Evolutionary conservation across 345 rosid species (phyloP), one percentile per base, ranked within the genome.

Genomic region (Acer negundo): DNA sequence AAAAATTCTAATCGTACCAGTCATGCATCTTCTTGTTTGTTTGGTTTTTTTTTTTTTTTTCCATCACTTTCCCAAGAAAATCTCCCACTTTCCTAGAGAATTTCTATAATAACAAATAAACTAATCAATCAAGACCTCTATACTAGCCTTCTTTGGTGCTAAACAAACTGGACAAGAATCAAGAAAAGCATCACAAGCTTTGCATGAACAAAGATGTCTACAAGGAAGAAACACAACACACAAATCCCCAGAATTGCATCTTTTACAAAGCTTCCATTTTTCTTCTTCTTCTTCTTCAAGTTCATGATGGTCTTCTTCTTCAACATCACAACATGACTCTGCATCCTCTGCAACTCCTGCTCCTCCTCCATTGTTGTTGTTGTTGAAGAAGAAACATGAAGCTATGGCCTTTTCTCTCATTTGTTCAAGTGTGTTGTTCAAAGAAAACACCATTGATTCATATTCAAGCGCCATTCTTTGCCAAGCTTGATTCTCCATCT

Each of bases 201-300:
- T 82, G 81, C 99, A 95, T 35, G 95, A 81, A 82, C 95, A 91
- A 28, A 95, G 91, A 82, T 95, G 99, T 81, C 97, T 89, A 78
- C 99, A 95, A 68, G 99, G 99, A 78, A 95, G 86, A 81, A 95
- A 91, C 89, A 95, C 76, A 42, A 95, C 86, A 66, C 92, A 85
- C 85, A 95, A 81, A 71, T 19, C 78, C 62, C 80, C 79, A 82
- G 82, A 59, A 16, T 84, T 81, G 62, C 99, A 95, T 72, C 84
- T 77, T 82, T 31, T 83, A 77, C 99, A 95, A 47, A 81, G 38
- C 38, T 35, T 35, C 19, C 80, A 70, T 69, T 44, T 16, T 26
- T 46, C n/a, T 8, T 23, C 58, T 68, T 69, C 58, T 79, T 38
- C 22, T 64, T 78, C 74, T 35, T 35, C 38, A 35, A 35, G 77